These are phyloP conservation scores for Cystobasidium ongulense DNA, from an alignment of 768 basidiomycete species.

Conservation along the genomic window DNA sequence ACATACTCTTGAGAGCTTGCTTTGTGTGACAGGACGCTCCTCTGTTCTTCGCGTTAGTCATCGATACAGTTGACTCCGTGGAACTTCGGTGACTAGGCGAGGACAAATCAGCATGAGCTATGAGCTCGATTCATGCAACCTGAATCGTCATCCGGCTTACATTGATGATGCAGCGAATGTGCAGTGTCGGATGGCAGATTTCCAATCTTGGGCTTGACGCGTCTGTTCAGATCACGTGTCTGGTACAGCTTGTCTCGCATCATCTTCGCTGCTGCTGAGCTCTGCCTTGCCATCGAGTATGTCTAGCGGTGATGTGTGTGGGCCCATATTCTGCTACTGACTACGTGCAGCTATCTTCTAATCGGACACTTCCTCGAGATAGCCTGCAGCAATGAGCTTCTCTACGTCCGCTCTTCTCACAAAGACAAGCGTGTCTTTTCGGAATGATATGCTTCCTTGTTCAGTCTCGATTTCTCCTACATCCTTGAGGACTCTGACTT, in stretches of 20 bases:
- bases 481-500: constrained; percentile 76
- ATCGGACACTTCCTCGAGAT: constrained; percentile 54
- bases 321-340: not conserved
- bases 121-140: too few species aligned
- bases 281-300: too few species aligned
- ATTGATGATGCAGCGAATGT: not conserved
- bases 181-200: not conserved
- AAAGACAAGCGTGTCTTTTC: constrained; percentile 83
- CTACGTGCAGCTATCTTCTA: not conserved
- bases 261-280: too few species aligned
- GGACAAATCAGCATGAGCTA: too few species aligned
- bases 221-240: not conserved
- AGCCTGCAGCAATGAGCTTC: constrained; percentile 86
- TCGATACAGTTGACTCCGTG: too few species aligned
- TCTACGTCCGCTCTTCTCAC: constrained; percentile 83
- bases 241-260: not conserved
- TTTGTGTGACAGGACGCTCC: too few species aligned
- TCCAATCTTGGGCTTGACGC: too few species aligned
- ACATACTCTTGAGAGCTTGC: too few species aligned
- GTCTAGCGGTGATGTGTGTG: not conserved
- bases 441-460: constrained; percentile 62
- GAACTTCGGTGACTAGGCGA: too few species aligned
- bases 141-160: too few species aligned
- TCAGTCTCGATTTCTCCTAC: constrained; percentile 90
- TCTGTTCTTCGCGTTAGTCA: too few species aligned